A percentile compares a stretch with the other conserved stretches of the same genome.
phyloP scores from a whole-genome alignment of 2,329 filamentous ascomycete species.

The Aureobasidium sp. region DNA sequence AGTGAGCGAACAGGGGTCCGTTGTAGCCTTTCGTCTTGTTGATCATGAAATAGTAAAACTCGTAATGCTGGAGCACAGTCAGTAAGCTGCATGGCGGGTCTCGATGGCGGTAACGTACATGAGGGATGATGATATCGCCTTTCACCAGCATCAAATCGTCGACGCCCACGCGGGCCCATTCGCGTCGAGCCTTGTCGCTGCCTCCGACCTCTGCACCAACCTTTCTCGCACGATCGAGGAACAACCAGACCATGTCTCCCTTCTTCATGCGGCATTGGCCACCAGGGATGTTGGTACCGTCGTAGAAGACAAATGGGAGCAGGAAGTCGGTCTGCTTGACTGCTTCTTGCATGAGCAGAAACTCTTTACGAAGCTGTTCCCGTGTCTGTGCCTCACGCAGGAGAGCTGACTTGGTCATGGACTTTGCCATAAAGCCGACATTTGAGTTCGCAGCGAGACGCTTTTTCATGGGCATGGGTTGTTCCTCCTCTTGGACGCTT shows the following conservation, averaged over 20 bases:
- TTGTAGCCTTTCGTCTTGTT: constrained; percentile 73
- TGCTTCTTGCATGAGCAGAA: constrained; percentile 70
- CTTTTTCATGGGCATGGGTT: constrained; percentile 37
- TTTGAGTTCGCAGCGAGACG: constrained; percentile 53
- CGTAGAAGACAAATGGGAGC: constrained; percentile 95
- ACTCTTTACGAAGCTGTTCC: constrained; percentile 69
- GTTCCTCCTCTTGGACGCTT: not conserved
- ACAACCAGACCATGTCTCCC: constrained; percentile 86
- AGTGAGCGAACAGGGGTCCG: constrained; percentile 71
- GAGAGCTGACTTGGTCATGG: constrained; percentile 65
- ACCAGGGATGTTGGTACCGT: constrained; percentile 81
- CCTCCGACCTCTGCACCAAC: constrained; percentile 76
- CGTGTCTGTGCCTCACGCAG: constrained; percentile 71
- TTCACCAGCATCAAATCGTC: constrained; percentile 92
- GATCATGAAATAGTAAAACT: constrained; percentile 94
- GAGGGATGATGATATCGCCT: constrained; percentile 85
- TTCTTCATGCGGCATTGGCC: constrained; percentile 83
- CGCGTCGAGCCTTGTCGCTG: constrained; percentile 56
- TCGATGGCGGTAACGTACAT: constrained; percentile 52
- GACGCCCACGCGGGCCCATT: constrained; percentile 90
- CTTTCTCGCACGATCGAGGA: constrained; percentile 84
- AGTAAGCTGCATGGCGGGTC: constrained; percentile 6
- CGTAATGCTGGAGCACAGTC: constrained; percentile 63
- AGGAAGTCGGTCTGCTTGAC: constrained; percentile 84
- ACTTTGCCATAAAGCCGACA: constrained; percentile 60